Evolutionary conservation across 768 basidiomycete genomes (phyloP), one percentile per base, ranked within the genome.

Genomic region (Mycena crocata): DNA sequence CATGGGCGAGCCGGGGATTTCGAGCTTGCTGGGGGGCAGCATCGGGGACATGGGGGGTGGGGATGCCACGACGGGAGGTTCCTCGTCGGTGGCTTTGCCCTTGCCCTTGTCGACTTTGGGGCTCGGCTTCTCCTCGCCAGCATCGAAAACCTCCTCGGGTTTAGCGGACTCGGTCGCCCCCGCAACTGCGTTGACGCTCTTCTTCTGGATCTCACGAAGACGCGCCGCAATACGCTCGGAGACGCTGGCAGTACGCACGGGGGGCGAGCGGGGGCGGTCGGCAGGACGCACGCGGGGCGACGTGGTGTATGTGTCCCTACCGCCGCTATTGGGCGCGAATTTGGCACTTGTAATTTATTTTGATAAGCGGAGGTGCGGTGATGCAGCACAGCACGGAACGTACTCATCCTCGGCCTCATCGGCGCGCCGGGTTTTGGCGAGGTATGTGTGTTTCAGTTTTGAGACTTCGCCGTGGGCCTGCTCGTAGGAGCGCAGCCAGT

Each of bases 371-470:
- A 58, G 40, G 40, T 39, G 70, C 30, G 75, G 34, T 45, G 46
- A 72, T 62, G 61, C 40, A 57, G 46, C 68, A 64, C 50, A 52
- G 57, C 46, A 23, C 40, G 32, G 32, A 31, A 83, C 94, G 73
- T 78, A 97, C 96, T 97, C 95, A 76, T 98, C 96, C 76, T 95
- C 95, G 10, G 92, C 91, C 74, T 98, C 96, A 72, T 98, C 96
- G 19, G 96, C 95, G 42, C 87, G 87, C 58, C 93, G 87, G 0
- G 87, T 90, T 78, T 95, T 97, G 34, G 84, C 78, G 14, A 94
- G 77, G 74, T 97, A 97, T 58, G 87, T 83, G 56, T 90, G 85
- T 79, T 93, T 95, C 68, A 95, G 79, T 78, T 91, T 91, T 45
- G 83, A 76, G 7, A 94, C 91, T 57, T 93, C 90, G 24, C 77